phyloP scores from a whole-genome alignment of 371 early-diverging fungal species.

The Rhizopus sp. region DNA sequence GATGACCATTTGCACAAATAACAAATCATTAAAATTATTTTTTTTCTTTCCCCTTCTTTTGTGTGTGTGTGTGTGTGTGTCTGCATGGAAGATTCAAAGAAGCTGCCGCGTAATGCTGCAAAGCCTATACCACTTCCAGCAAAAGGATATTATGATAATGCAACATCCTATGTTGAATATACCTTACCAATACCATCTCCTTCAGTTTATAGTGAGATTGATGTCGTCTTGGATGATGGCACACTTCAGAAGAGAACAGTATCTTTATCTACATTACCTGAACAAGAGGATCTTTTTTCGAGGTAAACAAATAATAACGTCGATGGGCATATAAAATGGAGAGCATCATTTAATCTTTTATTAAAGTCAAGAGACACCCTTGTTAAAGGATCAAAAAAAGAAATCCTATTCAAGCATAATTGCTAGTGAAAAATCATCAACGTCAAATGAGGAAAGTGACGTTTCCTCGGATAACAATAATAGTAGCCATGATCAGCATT shows the following conservation, averaged over 20 bases:
- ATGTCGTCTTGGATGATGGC: conserved; percentile 37
- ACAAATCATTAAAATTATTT: conserved; percentile 1
- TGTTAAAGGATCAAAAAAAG: conserved; percentile 16
- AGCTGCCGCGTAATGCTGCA: conserved; percentile 22
- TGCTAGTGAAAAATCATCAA: conserved; percentile 12
- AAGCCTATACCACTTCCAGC: conserved; percentile 18
- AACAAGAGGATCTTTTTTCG: not conserved
- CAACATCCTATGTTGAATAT: conserved; percentile 7
- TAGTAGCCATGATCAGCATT: not conserved
- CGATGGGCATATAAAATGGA: no score
- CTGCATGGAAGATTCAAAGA: conserved; percentile 6
- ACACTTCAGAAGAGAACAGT: conserved; percentile 28
- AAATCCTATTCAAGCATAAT: conserved; percentile 22
- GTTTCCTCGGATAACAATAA: not conserved
- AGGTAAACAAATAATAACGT: not conserved
- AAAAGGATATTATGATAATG: not conserved
- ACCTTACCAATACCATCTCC: conserved; percentile 17
- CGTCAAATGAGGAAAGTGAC: conserved; percentile 21
- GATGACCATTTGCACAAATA: not conserved
- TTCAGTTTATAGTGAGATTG: conserved; percentile 19
- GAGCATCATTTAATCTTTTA: not conserved
- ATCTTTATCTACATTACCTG: conserved; percentile 30
- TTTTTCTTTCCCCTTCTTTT: not conserved
- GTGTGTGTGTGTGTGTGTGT: conserved; percentile 5
- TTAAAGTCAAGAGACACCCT: conserved; percentile 16